Conservation (phyloP, 1,284 basidiomycete species). For the Agroathelia rolfsii region DNA sequence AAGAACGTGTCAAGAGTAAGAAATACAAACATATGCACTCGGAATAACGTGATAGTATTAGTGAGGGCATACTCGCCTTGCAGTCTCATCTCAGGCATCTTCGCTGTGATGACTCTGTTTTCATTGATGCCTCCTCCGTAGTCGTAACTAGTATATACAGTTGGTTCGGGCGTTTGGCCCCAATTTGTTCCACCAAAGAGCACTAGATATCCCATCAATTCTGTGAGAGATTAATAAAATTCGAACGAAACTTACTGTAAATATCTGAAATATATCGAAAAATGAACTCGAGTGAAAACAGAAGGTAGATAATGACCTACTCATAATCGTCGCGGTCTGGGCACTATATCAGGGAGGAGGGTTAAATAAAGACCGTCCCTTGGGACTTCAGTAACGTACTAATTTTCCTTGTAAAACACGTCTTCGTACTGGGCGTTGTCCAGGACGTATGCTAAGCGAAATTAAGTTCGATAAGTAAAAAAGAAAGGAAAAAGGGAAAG, state of each 20-base stretch:
- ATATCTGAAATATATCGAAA: conserved; percentile 21
- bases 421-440: conserved; percentile 34
- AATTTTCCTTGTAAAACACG: conserved; percentile 41
- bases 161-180: conserved; percentile 38
- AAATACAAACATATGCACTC: background rate
- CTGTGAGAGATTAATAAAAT: background rate
- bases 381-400: conserved; percentile 21
- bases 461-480: background rate
- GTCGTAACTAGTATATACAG: conserved; percentile 38
- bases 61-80: conserved; percentile 28
- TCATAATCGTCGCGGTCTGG: conserved; percentile 38
- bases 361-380: background rate
- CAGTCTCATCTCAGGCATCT: conserved; percentile 47
- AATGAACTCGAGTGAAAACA: background rate
- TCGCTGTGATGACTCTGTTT: conserved; percentile 34
- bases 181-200: conserved; percentile 42
- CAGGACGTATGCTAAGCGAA: conserved; percentile 24
- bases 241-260: conserved; percentile 26
- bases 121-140: conserved; percentile 45
- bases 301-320: conserved; percentile 18
- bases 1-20: background rate
- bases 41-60: conserved; percentile 7
- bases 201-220: conserved; percentile 22
- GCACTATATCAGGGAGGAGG: conserved; percentile 19
- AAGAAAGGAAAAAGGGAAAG: background rate